Conservation (phyloP, 176 grass and related monocot species). For the Zoysia pacifica region DNA sequence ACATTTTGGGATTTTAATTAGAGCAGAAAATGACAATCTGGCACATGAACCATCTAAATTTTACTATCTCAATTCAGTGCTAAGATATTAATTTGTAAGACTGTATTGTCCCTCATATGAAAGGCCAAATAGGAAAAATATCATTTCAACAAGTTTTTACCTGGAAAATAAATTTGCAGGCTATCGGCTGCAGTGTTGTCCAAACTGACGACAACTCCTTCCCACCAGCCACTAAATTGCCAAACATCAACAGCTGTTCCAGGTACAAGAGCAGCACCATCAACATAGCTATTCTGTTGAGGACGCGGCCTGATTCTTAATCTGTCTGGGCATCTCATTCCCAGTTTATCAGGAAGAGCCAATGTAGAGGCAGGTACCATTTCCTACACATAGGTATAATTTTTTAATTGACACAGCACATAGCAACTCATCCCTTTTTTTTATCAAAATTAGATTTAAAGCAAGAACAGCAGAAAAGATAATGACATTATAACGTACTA, state of each 20-base stretch:
- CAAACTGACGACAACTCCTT: slow-evolving; percentile 63
- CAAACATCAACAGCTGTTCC: slow-evolving; percentile 83
- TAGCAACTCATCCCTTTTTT: not conserved
- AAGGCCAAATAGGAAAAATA: slow-evolving; percentile 9
- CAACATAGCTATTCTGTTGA: slow-evolving; percentile 50
- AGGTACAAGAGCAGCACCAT: slow-evolving; percentile 42
- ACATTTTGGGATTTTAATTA: not conserved
- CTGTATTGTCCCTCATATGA: not conserved
- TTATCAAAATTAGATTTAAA: slow-evolving; percentile 18
- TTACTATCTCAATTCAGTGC: not conserved
- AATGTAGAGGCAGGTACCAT: slow-evolving; percentile 64
- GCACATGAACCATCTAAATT: slow-evolving; percentile 1
- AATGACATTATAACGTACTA: not conserved
- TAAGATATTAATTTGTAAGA: not conserved
- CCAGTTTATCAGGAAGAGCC: slow-evolving; percentile 80
- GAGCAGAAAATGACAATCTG: no score
- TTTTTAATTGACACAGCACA: not conserved
- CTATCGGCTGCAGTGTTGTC: slow-evolving; percentile 47
- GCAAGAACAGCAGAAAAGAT: slow-evolving; percentile 5
- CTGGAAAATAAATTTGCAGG: slow-evolving; percentile 75
- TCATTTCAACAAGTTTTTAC: slow-evolving; percentile 33
- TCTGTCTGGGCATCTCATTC: slow-evolving; percentile 62
- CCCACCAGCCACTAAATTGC: slow-evolving; percentile 96
- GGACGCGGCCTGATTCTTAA: slow-evolving; percentile 66
- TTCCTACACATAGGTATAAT: slow-evolving; percentile 55